A percentile compares a stretch with the other conserved stretches of the same genome.
Conservation (phyloP, 805 yeast genomes). For the Monosporozyma siamensis region DNA sequence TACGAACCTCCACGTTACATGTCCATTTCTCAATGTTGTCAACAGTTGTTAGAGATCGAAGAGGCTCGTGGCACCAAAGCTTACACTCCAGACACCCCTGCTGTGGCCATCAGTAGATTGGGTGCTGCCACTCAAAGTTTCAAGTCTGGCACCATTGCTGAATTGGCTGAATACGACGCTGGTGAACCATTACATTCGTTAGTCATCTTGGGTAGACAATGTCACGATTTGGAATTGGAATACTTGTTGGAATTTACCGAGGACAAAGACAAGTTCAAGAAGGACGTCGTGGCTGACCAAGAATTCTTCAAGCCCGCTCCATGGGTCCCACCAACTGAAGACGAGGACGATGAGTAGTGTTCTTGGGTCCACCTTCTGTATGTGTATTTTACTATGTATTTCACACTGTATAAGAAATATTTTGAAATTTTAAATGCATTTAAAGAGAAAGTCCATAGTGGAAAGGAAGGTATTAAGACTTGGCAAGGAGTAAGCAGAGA, state of each 20-base stretch:
- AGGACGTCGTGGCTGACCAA: conserved; percentile 43
- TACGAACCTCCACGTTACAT: conserved; percentile 97
- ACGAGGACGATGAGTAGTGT: conserved; percentile 16
- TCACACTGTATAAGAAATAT: too few relatives aligned
- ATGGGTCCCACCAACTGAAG: conserved; percentile 43
- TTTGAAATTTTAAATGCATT: not conserved
- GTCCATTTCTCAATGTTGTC: conserved; percentile 84
- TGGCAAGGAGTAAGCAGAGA: too few relatives aligned
- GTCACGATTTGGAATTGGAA: conserved; percentile 87
- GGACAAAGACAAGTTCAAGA: conserved; percentile 41
- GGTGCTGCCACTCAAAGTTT: conserved; percentile 80
- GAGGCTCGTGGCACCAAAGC: conserved; percentile 66
- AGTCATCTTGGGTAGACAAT: conserved; percentile 83
- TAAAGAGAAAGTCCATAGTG: too few relatives aligned
- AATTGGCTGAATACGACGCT: conserved; percentile 72
- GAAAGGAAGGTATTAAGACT: too few relatives aligned
- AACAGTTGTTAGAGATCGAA: conserved; percentile 81
- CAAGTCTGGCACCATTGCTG: conserved; percentile 74
- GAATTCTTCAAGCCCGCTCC: conserved; percentile 68
- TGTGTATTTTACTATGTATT: not conserved
- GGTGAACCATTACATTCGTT: conserved; percentile 94
- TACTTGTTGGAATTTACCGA: conserved; percentile 70
- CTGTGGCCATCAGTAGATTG: conserved; percentile 83
- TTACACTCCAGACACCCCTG: conserved; percentile 80
- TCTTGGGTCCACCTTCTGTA: too few relatives aligned